phyloP scores from a whole-genome alignment of 805 yeast genomes.

The Candida sakaeoensis region DNA sequence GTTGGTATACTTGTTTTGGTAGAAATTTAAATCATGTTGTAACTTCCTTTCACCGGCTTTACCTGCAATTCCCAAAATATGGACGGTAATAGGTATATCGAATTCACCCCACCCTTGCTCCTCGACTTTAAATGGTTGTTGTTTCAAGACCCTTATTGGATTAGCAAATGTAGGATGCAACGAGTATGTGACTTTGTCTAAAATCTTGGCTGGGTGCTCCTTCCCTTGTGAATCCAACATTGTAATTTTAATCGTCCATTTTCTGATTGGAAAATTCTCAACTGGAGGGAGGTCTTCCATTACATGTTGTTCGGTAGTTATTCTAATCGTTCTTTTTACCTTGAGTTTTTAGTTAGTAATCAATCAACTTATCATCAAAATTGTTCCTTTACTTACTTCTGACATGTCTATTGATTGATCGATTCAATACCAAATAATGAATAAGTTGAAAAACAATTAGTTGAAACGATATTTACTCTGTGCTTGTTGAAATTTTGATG shows the following conservation, averaged over 20 bases:
- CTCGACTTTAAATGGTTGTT: slow-evolving; percentile 79
- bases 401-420: slow-evolving; percentile 5
- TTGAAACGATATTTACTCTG: not conserved
- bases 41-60: slow-evolving; percentile 85
- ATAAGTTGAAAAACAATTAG: not conserved
- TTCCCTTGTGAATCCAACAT: slow-evolving; percentile 77
- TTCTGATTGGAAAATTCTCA: slow-evolving; percentile 90
- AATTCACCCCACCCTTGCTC: slow-evolving; percentile 99
- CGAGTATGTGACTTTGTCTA: slow-evolving; percentile 90
- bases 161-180: slow-evolving; percentile 93
- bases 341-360: slow-evolving; percentile 22
- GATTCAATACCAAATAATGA: not conserved
- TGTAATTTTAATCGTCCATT: slow-evolving; percentile 80
- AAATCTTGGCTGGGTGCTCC: slow-evolving; percentile 79
- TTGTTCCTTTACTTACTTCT: slow-evolving; percentile 5
- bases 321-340: slow-evolving; percentile 83
- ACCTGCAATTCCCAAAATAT: slow-evolving; percentile 58
- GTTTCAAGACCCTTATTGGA: slow-evolving; percentile 77
- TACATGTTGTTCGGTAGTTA: slow-evolving; percentile 82
- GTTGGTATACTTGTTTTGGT: slow-evolving; percentile 67
- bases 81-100: slow-evolving; percentile 76
- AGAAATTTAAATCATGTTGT: slow-evolving; percentile 85
- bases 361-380: not conserved
- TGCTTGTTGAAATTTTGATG: not conserved
- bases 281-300: slow-evolving; percentile 78